These are phyloP conservation scores for Astrocystis sublimbata DNA, from an alignment of 495 filamentous ascomycete genomes.

Conservation along the genomic window DNA sequence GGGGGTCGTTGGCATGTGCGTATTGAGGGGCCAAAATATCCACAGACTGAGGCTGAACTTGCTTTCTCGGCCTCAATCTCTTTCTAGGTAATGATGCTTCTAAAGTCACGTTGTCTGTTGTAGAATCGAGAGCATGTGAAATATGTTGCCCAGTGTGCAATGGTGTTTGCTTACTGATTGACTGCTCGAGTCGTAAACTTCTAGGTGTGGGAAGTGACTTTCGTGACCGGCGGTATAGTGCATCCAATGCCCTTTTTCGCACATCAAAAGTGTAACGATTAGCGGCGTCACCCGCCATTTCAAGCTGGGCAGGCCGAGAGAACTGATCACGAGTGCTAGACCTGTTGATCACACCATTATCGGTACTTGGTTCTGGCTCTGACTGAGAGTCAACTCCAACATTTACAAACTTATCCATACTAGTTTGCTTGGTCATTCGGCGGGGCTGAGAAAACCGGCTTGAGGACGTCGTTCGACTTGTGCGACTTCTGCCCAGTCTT, in stretches of 20 bases:
- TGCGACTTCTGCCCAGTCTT: slow-evolving; percentile 15
- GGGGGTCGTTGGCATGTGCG: slow-evolving; percentile 49
- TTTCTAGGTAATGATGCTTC: slow-evolving; percentile 22
- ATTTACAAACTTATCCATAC: slow-evolving; percentile 37
- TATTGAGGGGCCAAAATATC: slow-evolving; percentile 52
- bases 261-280: slow-evolving; percentile 34
- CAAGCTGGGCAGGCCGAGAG: slow-evolving; percentile 50
- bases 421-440: slow-evolving; percentile 35
- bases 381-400: slow-evolving; percentile 13
- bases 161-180: slow-evolving; percentile 28
- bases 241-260: slow-evolving; percentile 50
- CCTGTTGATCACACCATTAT: background rate
- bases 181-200: slow-evolving; percentile 27
- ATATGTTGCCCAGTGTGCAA: background rate
- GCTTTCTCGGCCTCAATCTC: slow-evolving; percentile 46
- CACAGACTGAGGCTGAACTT: slow-evolving; percentile 52
- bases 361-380: slow-evolving; percentile 6
- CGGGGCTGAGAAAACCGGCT: slow-evolving; percentile 23
- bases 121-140: background rate
- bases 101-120: slow-evolving; percentile 18
- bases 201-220: slow-evolving; percentile 25
- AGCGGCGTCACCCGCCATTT: slow-evolving; percentile 36
- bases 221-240: slow-evolving; percentile 46
- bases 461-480: slow-evolving; percentile 11
- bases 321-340: slow-evolving; percentile 14